Conservation (phyloP, 306 rosid species). For the Amphicarpaea edgeworthii region DNA sequence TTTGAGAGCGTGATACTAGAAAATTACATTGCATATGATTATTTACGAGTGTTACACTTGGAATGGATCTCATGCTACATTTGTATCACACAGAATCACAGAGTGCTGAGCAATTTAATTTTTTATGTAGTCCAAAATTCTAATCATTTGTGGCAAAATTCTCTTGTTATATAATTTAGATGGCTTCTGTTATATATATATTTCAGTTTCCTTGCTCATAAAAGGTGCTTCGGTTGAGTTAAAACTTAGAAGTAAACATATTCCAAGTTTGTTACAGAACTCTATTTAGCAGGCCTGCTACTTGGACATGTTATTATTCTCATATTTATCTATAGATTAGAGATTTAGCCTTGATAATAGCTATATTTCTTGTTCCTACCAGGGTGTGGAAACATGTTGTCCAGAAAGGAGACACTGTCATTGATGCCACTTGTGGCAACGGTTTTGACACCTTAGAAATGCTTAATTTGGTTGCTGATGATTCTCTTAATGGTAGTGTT, state of each 20-base stretch:
- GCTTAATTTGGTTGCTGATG: slow-evolving; percentile 83
- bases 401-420: slow-evolving; percentile 75
- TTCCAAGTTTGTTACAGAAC: background rate
- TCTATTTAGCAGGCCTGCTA: slow-evolving; percentile 5
- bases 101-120: slow-evolving; percentile 19
- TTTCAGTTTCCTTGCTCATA: slow-evolving; percentile 22
- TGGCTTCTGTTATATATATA: slow-evolving; percentile 8
- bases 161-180: slow-evolving; percentile 2
- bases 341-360: slow-evolving; percentile 9
- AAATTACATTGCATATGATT: background rate
- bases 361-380: slow-evolving; percentile 27
- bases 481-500: slow-evolving; percentile 62
- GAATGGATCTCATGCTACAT: slow-evolving; percentile 34
- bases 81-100: slow-evolving; percentile 1
- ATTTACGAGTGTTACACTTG: slow-evolving; percentile 6
- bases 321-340: no score
- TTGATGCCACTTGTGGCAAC: slow-evolving; percentile 96
- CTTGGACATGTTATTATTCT: no score
- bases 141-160: slow-evolving; percentile 6
- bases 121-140: background rate
- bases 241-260: slow-evolving; percentile 18
- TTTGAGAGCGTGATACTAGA: slow-evolving; percentile 10
- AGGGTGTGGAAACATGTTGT: slow-evolving; percentile 85
- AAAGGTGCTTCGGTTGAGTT: slow-evolving; percentile 20
- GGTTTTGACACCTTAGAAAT: slow-evolving; percentile 83